Conservation (phyloP, 179 eudicot genomes). For the Sideroxylon spinosum region DNA sequence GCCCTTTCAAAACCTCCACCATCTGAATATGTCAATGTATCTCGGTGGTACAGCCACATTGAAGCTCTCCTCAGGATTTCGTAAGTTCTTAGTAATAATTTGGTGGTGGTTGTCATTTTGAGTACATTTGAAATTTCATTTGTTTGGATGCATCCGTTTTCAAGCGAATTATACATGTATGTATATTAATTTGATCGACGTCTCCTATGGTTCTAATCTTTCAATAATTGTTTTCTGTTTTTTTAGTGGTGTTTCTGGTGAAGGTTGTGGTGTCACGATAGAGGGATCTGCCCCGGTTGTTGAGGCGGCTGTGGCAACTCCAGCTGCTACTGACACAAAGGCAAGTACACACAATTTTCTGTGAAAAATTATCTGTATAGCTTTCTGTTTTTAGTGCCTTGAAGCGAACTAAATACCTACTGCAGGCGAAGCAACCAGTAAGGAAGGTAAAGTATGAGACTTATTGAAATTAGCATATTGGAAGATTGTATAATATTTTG, state of each 20-base stretch:
- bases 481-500: not conserved
- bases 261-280: conserved; percentile 69
- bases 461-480: no score
- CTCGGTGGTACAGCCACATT: conserved; percentile 84
- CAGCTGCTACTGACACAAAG: conserved; percentile 69
- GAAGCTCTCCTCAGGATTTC: conserved; percentile 88
- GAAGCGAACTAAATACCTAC: not conserved
- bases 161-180: not conserved
- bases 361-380: not conserved
- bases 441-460: no score
- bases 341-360: conserved; percentile 23
- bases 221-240: not conserved
- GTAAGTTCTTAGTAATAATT: conserved; percentile 42
- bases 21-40: conserved; percentile 58
- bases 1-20: conserved; percentile 65
- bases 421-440: no score
- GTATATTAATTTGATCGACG: no score
- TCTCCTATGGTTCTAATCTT: not conserved
- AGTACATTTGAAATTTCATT: not conserved
- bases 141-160: not conserved
- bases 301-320: conserved; percentile 57
- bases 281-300: conserved; percentile 62
- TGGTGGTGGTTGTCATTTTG: not conserved
- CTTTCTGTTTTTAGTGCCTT: not conserved
- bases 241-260: conserved; percentile 72